phyloP scores from a whole-genome alignment of 495 filamentous ascomycete species.

The Trichoderma asperelloides region DNA sequence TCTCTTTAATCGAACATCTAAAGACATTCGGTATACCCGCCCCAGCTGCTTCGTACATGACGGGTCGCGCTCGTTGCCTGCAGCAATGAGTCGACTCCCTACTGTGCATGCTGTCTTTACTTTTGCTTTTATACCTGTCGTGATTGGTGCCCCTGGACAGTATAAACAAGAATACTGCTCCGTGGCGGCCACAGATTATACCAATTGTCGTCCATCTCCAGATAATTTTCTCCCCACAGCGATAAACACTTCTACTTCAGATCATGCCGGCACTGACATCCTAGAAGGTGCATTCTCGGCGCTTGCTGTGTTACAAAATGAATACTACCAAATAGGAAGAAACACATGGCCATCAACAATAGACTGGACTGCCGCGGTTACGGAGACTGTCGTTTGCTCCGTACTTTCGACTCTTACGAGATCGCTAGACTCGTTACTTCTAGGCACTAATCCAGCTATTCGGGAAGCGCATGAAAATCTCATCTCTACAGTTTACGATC shows the following conservation, averaged over 20 bases:
- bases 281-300: conserved; percentile 45
- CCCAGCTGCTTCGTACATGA: too few species aligned
- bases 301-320: conserved; percentile 64
- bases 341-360: conserved; percentile 82
- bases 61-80: too few species aligned
- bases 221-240: neutral
- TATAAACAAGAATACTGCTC: neutral
- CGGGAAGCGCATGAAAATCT: conserved; percentile 55
- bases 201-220: neutral
- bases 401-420: conserved; percentile 54
- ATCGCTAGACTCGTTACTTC: conserved; percentile 19
- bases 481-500: conserved; percentile 73
- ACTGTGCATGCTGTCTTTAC: neutral
- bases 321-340: conserved; percentile 66
- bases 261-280: conserved; percentile 10
- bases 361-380: conserved; percentile 90
- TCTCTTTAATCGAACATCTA: too few species aligned
- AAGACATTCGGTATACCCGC: too few species aligned
- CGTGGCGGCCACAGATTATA: neutral
- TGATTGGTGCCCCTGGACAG: neutral
- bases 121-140: neutral
- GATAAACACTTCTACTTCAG: neutral
- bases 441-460: conserved; percentile 18
- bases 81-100: neutral
- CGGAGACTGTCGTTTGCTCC: conserved; percentile 71